Base-by-base conservation (phyloP, 177 flowering plant genomes). In the Vitis hybrid region DNA sequence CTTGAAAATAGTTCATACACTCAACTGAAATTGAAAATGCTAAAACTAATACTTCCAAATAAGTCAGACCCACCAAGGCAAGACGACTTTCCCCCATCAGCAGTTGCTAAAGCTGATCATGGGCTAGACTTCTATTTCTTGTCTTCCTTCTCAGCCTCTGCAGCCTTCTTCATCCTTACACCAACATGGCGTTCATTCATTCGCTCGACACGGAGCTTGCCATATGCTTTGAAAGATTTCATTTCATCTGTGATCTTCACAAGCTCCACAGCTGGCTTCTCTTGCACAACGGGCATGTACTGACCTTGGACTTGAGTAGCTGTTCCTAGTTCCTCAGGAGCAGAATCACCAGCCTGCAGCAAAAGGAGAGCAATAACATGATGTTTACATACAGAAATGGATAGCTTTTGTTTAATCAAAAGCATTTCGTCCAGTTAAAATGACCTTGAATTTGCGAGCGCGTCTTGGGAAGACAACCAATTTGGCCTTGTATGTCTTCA, bases 131-230 rank as follows among this genome's bases (percentile, higher is more conserved):
- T 39, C 68, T 26, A 26, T 26, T 89, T 89, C 86, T 91, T 91
- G 52, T 91, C 97, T 69, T 91, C 97, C 82, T 91, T 91, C 75
- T 89, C 97, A 14, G 92, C 94, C 73, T 91, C 97, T 1, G 97
- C 97, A 18, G 94, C 97, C 81, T 64, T 90, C 87, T 88, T 91
- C 76, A 79, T 12, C 67, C 97, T 79, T 3, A 75, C 83, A 70
- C 97, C 94, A 49, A 79, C 56, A 55, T 90, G 94, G 13, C 86
- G 82, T 53, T 73, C 59, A 50, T 88, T 90, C 45, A 60, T 85
- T 66, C 88, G 63, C 81, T 92, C 93, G 0, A 86, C 10, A 2
- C 93, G 83, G 2, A 90, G 85, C 87, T 92, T 92, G 78, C 64
- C 75, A 66, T 90, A 92, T 1, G 95, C 97, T 64, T 78, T 88